Evolutionary conservation across 2,329 filamentous ascomycete genomes (phyloP).

Genomic region (Xenoacremonium recifei): DNA sequence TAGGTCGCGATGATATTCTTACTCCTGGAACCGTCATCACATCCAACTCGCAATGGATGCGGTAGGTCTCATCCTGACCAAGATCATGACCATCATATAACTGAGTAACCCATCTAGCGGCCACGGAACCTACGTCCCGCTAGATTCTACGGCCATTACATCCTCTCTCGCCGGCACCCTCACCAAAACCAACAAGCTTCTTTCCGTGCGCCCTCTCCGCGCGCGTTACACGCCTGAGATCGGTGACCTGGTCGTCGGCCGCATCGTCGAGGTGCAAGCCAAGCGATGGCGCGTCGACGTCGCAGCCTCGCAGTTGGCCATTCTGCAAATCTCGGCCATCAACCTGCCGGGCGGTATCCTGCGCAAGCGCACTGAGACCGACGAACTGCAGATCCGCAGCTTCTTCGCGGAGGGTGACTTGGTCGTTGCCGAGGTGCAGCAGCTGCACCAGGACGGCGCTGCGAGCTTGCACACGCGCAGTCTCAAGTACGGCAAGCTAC

Average conservation of each 20-base stretch:
- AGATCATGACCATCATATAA: constrained; percentile 4
- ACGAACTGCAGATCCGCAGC: constrained; percentile 95
- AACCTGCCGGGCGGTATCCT: constrained; percentile 94
- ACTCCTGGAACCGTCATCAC: constrained; percentile 90
- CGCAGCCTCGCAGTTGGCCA: constrained; percentile 79
- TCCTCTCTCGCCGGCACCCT: constrained; percentile 90
- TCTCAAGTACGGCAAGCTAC: constrained; percentile 90
- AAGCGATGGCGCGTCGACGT: constrained; percentile 95
- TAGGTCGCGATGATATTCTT: constrained; percentile 60
- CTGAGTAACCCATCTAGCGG: constrained; percentile 54
- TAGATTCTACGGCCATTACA: constrained; percentile 66
- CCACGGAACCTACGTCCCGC: constrained; percentile 82
- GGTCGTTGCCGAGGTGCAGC: constrained; percentile 92
- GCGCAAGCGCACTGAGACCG: constrained; percentile 86
- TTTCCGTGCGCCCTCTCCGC: constrained; percentile 85
- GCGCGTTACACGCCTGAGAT: constrained; percentile 95
- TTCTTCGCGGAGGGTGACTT: constrained; percentile 97
- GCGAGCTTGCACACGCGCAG: constrained; percentile 87
- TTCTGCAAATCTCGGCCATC: constrained; percentile 82
- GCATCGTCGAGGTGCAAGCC: constrained; percentile 92
- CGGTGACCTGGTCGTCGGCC: constrained; percentile 89
- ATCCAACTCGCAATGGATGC: constrained; percentile 95
- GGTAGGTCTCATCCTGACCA: constrained; percentile 40
- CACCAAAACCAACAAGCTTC: constrained; percentile 92
- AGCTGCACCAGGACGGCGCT: constrained; percentile 79